Evolutionary conservation across 129 eudicot species (phyloP), one percentile per base, ranked within the genome.

Genomic region (Pulicaria dysenterica): DNA sequence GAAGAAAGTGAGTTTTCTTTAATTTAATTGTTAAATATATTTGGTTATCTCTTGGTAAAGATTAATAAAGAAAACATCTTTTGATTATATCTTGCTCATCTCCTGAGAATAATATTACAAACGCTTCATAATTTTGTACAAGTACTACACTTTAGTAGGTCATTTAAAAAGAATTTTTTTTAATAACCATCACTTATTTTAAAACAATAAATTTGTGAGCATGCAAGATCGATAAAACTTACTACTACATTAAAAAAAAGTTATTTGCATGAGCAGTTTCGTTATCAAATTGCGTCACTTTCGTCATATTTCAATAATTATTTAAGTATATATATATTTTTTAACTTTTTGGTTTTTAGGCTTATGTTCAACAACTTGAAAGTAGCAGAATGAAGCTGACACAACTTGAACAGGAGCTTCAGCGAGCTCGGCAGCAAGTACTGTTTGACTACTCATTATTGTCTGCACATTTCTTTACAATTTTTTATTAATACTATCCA

Each of bases 401-500:
- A 71, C 96, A 90, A 79, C 96, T 93, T 49, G 98, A 93, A 67
- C 96, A 93, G 73, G 98, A 93, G 90, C 96, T 93, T 57, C 98
- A 93, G 74, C 83, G 96, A 80, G 98, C 98, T 78, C 80, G 98
- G 64, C 98, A 93, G 85, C 98, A 93, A 95, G 98, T 93, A 69
- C 43, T 17, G 24, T 64, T 58, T 77, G 54, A 37, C 67, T 66
- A 67, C 47, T 74, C 58, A 13, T 71, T 49, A 38, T n/a, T 38
- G 31, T 67, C 65, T 66, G 15, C 69, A 50, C 51, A 53, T 43
- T 57, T 67, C 55, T 54, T 61, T 43, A 24, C 36, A 14, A 44
- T 31, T n/a, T 70, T 56, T 37, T 38, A 37, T 69, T 24, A 14
- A 69, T 55, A 36, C 48, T 10, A 16, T 1, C 55, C 45, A 51